Percentiles rank a stretch among this genome's conserved stretches.
Conservation (phyloP, 148 eudicot species). For the Rhododendron kiyosumense region DNA sequence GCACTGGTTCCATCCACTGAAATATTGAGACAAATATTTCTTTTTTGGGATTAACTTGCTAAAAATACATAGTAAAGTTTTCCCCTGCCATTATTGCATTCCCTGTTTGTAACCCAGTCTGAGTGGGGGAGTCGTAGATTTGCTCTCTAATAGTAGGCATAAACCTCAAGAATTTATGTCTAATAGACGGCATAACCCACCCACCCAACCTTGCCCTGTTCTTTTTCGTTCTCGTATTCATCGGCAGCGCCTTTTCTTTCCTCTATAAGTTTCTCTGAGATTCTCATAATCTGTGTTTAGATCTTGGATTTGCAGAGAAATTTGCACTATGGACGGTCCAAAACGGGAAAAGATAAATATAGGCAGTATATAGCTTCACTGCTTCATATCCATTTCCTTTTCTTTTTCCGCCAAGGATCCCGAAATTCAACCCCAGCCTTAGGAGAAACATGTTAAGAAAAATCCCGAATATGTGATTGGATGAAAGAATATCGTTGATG, state of each 20-base stretch:
- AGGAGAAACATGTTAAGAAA: neutral
- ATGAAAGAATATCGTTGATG: neutral
- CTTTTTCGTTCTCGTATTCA: neutral
- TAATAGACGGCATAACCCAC: neutral
- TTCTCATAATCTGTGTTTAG: neutral
- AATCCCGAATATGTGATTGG: neutral
- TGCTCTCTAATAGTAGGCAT: neutral
- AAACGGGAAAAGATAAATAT: neutral
- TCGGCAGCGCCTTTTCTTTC: neutral
- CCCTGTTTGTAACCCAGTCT: neutral
- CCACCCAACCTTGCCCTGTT: too few relatives aligned
- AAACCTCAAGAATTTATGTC: neutral
- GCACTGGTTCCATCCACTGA: neutral
- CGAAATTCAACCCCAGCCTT: neutral
- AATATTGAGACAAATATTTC: neutral
- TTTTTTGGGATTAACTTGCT: neutral
- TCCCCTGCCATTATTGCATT: neutral
- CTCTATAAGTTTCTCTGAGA: neutral
- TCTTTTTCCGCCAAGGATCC: neutral
- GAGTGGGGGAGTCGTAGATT: neutral
- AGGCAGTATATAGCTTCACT: neutral
- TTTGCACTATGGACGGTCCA: too few relatives aligned
- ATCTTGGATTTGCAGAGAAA: neutral
- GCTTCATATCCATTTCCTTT: neutral
- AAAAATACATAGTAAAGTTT: neutral